Evolutionary conservation across 176 grass and related monocot genomes (phyloP), one percentile per base, ranked within the genome.

Genomic region (Metroxylon sagu): DNA sequence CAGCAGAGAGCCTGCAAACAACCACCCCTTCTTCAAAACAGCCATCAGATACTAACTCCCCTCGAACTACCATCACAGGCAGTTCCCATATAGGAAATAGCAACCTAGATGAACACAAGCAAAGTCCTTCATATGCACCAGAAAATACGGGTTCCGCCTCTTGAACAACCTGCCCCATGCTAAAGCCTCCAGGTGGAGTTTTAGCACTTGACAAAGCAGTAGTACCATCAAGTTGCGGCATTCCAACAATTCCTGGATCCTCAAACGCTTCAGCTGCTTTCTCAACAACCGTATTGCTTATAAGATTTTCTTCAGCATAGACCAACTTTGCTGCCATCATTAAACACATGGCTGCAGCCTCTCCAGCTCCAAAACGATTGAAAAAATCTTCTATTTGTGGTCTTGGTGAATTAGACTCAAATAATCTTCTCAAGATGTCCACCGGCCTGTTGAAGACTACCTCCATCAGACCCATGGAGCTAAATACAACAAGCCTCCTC

Each of bases 121-220:
- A 91, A 60, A 97, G 87, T 59, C 92, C 92, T 76, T 97, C 87
- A 73, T 97, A 77, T 75, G 86, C 83, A 68, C 92, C 92, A 72
- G 92, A 97, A 70, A 97, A 97, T 66, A 80, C 65, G 72, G 92
- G 87, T 58, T 87, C 78, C 26, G 92, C 78, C 72, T 97, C 92
- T 75, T 97, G 92, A 77, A 91, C 81, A 67, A 97, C 92, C 63
- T 97, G 92, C 1, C 92, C 92, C 92, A 97, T 97, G 72, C 92
- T 97, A 70, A 97, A 97, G 53, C 87, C 92, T 64, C 92, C 92
- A 83, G 77, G 77, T 61, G 80, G 80, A 71, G 83, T 76, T 66
- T 75, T 64, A 0, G 86, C 71, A 71, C 74, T 89, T 58, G 86
- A 82, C 57, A 89, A 82, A 70, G 81, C 78, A 76, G 74, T 76